These are phyloP conservation scores for Colletotrichum sublineola DNA, from an alignment of 2,329 filamentous ascomycete species.

Conservation along the genomic window DNA sequence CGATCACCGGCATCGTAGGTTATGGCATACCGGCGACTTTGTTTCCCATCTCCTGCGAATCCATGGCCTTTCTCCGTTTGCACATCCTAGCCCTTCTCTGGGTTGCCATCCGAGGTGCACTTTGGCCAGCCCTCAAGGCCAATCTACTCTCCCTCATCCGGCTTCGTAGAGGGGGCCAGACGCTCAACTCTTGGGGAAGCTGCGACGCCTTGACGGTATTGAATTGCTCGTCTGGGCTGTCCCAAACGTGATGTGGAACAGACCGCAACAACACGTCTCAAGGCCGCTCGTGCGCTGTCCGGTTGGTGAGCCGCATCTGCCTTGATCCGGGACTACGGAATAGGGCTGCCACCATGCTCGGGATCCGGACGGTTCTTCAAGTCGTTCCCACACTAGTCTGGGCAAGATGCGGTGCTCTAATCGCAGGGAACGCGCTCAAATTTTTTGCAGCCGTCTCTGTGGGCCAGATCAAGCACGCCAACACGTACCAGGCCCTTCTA, in stretches of 20 bases:
- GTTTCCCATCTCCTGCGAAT: neutral
- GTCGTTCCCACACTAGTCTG: neutral
- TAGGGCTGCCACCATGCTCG: neutral
- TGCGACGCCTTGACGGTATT: neutral
- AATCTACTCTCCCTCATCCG: neutral
- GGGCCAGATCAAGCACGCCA: neutral
- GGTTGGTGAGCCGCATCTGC: neutral
- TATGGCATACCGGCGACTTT: neutral
- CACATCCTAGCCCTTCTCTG: neutral
- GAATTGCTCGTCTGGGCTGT: constrained; percentile 8
- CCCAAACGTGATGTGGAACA: constrained; percentile 16
- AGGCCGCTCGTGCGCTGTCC: neutral
- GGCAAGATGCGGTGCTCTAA: constrained; percentile 24
- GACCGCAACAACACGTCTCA: neutral
- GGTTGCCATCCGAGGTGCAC: constrained; percentile 10
- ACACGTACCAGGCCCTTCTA: constrained; percentile 11
- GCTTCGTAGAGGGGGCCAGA: neutral
- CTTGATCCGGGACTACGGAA: neutral
- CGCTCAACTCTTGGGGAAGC: neutral
- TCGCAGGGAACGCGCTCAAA: neutral
- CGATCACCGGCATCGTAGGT: neutral
- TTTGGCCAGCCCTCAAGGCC: neutral
- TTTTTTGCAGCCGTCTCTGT: neutral
- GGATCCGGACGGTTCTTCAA: neutral
- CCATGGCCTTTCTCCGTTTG: neutral